Evolutionary conservation across 2,329 filamentous ascomycete genomes (phyloP).

Genomic region (Neonectria faginata): DNA sequence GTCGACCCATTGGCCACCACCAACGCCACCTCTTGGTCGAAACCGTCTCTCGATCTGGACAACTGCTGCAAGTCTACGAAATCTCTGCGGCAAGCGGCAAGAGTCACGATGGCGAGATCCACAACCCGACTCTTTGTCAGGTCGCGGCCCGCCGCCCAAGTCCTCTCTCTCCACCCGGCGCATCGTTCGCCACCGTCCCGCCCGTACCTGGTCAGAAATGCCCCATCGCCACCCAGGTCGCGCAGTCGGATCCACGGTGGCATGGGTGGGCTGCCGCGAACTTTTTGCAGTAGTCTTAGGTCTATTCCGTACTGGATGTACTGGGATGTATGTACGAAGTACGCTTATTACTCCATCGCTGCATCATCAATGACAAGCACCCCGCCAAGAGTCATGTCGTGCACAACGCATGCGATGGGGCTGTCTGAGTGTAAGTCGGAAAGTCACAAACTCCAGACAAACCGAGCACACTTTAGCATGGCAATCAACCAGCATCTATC

Average conservation of each 20-base stretch:
- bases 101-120: constrained; percentile 12
- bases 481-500: background rate
- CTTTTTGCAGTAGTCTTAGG: background rate
- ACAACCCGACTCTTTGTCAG: constrained; percentile 9
- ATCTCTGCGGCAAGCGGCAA: constrained; percentile 5
- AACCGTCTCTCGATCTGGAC: constrained; percentile 40
- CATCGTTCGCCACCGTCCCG: constrained; percentile 8
- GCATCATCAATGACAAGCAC: background rate
- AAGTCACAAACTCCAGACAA: background rate
- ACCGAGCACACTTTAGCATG: background rate
- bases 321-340: too few species aligned
- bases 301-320: background rate
- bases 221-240: background rate
- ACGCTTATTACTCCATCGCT: background rate
- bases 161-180: constrained; percentile 10
- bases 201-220: background rate
- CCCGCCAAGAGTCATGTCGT: background rate
- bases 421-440: background rate
- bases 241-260: background rate
- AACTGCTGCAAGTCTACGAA: constrained; percentile 34
- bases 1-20: constrained; percentile 30
- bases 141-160: constrained; percentile 14
- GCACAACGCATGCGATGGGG: background rate
- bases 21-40: constrained; percentile 26
- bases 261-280: background rate